A percentile compares a stretch with the other conserved stretches of the same genome.
These are phyloP conservation scores for Alternaria infectoria DNA, from an alignment of 2,329 filamentous ascomycete genomes.

Conservation along the genomic window DNA sequence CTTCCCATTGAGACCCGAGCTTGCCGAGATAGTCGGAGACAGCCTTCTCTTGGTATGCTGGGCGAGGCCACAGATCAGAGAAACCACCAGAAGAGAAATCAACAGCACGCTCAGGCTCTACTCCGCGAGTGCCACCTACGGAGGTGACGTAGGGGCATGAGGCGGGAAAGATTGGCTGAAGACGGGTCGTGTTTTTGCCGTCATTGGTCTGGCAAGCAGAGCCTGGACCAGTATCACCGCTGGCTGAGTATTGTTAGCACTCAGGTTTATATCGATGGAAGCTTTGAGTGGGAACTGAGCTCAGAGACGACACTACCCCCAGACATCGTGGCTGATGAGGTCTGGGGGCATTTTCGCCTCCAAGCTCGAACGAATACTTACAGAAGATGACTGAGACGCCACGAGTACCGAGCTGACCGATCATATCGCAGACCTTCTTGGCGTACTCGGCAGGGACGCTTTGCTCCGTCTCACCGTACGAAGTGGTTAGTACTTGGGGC, in stretches of 20 bases:
- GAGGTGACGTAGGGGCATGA: conserved; percentile 57
- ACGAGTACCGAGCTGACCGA: conserved; percentile 49
- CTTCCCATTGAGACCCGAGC: conserved; percentile 49
- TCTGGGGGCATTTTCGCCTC: not conserved
- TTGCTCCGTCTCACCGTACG: conserved; percentile 51
- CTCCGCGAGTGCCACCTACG: conserved; percentile 51
- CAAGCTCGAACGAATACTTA: not conserved
- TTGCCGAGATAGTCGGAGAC: conserved; percentile 49
- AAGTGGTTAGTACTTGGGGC: conserved; percentile 48
- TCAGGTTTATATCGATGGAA: not conserved
- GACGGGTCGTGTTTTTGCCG: conserved; percentile 52
- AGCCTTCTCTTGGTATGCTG: conserved; percentile 52
- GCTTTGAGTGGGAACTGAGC: not conserved
- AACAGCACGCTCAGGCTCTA: conserved; percentile 50
- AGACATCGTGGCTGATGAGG: not conserved
- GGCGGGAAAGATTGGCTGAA: conserved; percentile 55
- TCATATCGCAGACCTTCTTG: conserved; percentile 48
- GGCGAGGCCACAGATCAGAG: conserved; percentile 52
- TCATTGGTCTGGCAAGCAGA: conserved; percentile 55
- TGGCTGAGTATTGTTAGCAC: conserved; percentile 15
- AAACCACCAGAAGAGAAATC: conserved; percentile 55
- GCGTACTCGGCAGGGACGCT: conserved; percentile 46
- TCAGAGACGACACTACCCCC: not conserved
- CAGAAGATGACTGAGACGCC: conserved; percentile 50
- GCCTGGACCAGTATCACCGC: conserved; percentile 50